These are phyloP conservation scores for Dioscorea cayenensis DNA, from an alignment of 116 monocot species.

Conservation along the genomic window DNA sequence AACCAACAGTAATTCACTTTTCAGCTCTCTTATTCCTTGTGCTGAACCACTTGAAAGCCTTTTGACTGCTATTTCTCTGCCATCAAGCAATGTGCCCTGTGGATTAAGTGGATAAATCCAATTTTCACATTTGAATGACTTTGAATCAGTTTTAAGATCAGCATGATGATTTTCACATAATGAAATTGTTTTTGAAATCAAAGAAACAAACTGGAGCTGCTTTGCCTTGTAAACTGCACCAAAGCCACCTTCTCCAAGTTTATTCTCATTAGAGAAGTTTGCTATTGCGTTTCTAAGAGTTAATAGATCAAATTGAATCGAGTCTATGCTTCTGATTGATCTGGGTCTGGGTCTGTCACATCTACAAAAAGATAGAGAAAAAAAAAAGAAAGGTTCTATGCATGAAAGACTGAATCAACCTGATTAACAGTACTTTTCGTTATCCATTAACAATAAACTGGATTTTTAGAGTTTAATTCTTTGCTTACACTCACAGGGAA, in stretches of 20 bases:
- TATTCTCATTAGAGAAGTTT: constrained; percentile 21
- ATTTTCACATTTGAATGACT: too few species aligned
- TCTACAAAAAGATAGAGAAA: neutral
- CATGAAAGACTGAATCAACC: neutral
- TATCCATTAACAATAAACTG: neutral
- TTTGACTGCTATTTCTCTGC: constrained; percentile 31
- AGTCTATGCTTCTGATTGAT: neutral
- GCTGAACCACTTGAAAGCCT: constrained; percentile 22
- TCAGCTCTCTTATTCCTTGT: constrained; percentile 27
- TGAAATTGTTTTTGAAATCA: too few species aligned
- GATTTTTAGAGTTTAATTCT: neutral
- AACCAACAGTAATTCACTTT: constrained; percentile 26
- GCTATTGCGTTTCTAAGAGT: constrained; percentile 12
- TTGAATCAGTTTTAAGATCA: too few species aligned
- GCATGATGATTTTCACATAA: neutral
- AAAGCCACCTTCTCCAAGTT: too few species aligned
- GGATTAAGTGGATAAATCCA: neutral
- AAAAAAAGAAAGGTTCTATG: too few species aligned
- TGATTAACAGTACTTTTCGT: neutral
- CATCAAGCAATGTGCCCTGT: constrained; percentile 14
- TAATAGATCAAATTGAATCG: constrained; percentile 5
- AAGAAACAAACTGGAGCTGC: too few species aligned
- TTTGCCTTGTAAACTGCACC: too few species aligned
- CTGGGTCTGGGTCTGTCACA: neutral
- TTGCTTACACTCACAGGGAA: neutral